A percentile compares a stretch with the other conserved stretches of the same genome.
Conservation (phyloP, 768 basidiomycete genomes). For the Cytidiella melzeri region DNA sequence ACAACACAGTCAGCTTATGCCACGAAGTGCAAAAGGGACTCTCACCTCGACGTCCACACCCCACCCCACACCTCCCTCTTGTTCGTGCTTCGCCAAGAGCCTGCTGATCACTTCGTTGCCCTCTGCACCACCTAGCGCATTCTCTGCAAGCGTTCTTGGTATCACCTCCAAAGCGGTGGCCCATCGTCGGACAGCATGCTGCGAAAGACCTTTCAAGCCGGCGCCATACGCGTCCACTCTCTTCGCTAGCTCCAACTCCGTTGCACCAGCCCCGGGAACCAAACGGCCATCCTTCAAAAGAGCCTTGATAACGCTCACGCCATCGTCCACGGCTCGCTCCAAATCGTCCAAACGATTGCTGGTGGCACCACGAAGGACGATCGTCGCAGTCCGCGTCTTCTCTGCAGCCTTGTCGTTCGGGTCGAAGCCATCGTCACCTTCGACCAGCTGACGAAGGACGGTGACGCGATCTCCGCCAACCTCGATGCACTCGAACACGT, state of each 20-base stretch:
- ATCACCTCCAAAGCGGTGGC: constrained; percentile 88
- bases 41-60: constrained; percentile 87
- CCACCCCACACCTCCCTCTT: constrained; percentile 65
- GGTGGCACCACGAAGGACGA: constrained; percentile 93
- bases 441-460: constrained; percentile 78
- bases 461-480: constrained; percentile 98
- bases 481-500: constrained; percentile 92
- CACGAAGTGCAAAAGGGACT: neutral
- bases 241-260: constrained; percentile 87
- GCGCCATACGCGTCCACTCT: constrained; percentile 83
- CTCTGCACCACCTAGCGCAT: constrained; percentile 85
- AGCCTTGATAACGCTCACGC: constrained; percentile 92
- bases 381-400: constrained; percentile 84
- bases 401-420: constrained; percentile 41
- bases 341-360: constrained; percentile 92
- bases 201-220: constrained; percentile 82
- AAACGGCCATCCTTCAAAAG: constrained; percentile 85
- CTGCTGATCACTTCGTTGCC: constrained; percentile 89
- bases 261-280: constrained; percentile 91
- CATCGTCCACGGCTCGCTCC: constrained; percentile 94
- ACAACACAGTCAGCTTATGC: constrained; percentile 9
- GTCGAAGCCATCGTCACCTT: constrained; percentile 62
- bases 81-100: constrained; percentile 86
- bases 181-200: constrained; percentile 91
- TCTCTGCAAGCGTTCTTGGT: constrained; percentile 90